Conservation (phyloP, 2,329 filamentous ascomycete genomes). For the Lomentospora prolificans region DNA sequence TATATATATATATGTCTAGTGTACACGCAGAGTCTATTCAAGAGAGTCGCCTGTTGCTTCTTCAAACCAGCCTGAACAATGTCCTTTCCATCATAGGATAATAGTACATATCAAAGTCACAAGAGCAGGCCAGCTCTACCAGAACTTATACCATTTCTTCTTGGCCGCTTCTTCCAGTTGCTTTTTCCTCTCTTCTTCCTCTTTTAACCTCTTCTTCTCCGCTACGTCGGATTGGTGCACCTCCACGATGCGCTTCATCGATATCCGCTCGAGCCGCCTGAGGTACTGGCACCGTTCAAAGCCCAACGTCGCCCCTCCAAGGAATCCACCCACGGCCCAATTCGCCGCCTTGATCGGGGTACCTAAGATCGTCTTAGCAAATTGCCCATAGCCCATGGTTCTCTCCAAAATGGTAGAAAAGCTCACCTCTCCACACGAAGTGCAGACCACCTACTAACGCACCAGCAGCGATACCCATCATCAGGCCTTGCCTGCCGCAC, state of each 20-base stretch:
- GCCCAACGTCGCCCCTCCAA: conserved; percentile 56
- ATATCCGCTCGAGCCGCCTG: conserved; percentile 63
- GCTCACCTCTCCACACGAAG: conserved; percentile 64
- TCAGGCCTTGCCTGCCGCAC: conserved; percentile 71
- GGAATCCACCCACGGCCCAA: conserved; percentile 75
- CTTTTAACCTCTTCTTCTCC: conserved; percentile 30
- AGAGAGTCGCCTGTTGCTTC: neutral
- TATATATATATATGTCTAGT: conserved; percentile 2
- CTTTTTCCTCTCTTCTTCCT: conserved; percentile 26
- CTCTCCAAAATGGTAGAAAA: neutral
- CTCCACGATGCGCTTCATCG: conserved; percentile 79
- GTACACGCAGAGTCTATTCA: neutral
- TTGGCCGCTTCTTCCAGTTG: conserved; percentile 23
- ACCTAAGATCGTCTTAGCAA: conserved; percentile 18
- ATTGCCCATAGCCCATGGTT: no score
- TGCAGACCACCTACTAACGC: conserved; percentile 66
- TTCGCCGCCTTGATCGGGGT: conserved; percentile 60
- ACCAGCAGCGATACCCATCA: conserved; percentile 74
- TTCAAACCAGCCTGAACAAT: neutral
- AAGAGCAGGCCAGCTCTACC: conserved; percentile 24
- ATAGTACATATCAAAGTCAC: neutral
- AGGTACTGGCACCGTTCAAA: conserved; percentile 80
- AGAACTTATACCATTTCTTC: conserved; percentile 47
- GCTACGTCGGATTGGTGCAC: conserved; percentile 43
- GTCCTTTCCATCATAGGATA: neutral